Conservation (phyloP, 345 rosid genomes). For the Litchi chinensis region DNA sequence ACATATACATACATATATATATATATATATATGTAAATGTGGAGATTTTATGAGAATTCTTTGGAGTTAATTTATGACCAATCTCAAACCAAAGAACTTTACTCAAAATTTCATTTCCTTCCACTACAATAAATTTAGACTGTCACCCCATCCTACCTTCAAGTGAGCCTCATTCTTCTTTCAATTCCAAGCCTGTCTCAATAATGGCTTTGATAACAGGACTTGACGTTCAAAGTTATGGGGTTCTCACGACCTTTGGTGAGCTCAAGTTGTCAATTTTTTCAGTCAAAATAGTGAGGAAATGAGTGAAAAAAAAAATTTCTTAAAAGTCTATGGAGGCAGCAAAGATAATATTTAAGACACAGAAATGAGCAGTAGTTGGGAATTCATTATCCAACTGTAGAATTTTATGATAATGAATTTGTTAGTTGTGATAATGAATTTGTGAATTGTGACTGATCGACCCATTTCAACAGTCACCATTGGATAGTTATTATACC, state of each 20-base stretch:
- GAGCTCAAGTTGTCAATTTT: too few relatives aligned
- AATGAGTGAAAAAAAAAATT: not conserved
- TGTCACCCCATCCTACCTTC: too few relatives aligned
- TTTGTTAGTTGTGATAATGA: not conserved
- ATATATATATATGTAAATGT: too few relatives aligned
- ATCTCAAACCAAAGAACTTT: too few relatives aligned
- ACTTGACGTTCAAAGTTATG: too few relatives aligned
- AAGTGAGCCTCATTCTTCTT: too few relatives aligned
- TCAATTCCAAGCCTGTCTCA: not conserved
- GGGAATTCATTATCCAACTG: conserved; percentile 7
- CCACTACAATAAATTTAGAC: too few relatives aligned
- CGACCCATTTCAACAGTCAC: not conserved
- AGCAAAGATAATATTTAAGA: not conserved
- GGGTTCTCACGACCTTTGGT: too few relatives aligned
- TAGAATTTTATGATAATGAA: not conserved
- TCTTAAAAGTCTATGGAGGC: not conserved
- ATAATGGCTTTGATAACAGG: not conserved
- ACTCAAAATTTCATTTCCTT: too few relatives aligned
- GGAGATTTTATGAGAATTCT: too few relatives aligned
- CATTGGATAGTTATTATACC: not conserved
- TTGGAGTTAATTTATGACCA: too few relatives aligned
- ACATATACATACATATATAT: too few relatives aligned
- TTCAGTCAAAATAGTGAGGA: not conserved
- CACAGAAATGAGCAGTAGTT: not conserved
- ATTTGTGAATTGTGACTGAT: not conserved